phyloP scores from a whole-genome alignment of 2,329 filamentous ascomycete species.

The Aspergillus phoenicis region DNA sequence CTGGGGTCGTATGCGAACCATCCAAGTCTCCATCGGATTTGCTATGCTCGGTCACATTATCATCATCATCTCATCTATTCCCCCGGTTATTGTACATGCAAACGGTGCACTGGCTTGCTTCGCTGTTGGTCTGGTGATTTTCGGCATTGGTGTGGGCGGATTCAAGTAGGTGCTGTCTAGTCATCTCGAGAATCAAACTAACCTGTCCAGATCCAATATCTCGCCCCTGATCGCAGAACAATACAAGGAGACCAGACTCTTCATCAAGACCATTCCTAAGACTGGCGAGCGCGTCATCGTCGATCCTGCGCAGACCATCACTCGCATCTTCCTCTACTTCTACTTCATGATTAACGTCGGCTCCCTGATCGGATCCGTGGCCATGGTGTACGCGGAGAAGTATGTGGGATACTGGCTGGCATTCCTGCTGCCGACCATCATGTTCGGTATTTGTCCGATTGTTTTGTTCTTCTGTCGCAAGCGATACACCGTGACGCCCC shows the following conservation, averaged over 20 bases:
- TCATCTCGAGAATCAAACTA: not conserved
- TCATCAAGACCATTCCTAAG: slow-evolving; percentile 55
- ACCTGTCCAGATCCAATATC: slow-evolving; percentile 60
- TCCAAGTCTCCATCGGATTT: slow-evolving; percentile 65
- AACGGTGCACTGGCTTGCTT: slow-evolving; percentile 65
- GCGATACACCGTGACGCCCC: slow-evolving; percentile 65
- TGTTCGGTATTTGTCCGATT: slow-evolving; percentile 65
- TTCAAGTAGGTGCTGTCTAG: slow-evolving; percentile 60
- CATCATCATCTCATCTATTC: slow-evolving; percentile 67
- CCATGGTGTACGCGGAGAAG: slow-evolving; percentile 73
- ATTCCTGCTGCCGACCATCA: slow-evolving; percentile 64
- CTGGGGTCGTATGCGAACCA: slow-evolving; percentile 70
- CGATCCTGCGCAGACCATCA: slow-evolving; percentile 69
- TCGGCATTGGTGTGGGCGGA: slow-evolving; percentile 73
- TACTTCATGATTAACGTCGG: slow-evolving; percentile 73
- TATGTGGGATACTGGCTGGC: slow-evolving; percentile 69
- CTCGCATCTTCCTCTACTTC: slow-evolving; percentile 70
- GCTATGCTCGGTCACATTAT: slow-evolving; percentile 70
- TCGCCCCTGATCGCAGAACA: slow-evolving; percentile 72
- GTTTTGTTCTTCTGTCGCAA: slow-evolving; percentile 63
- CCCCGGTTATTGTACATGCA: slow-evolving; percentile 61
- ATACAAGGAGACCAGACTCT: slow-evolving; percentile 61
- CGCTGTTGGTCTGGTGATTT: slow-evolving; percentile 64
- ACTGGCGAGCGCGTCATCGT: slow-evolving; percentile 69
- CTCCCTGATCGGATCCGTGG: slow-evolving; percentile 61